phyloP scores from a whole-genome alignment of 208 protist genomes.

The Crithidia fasciculata region DNA sequence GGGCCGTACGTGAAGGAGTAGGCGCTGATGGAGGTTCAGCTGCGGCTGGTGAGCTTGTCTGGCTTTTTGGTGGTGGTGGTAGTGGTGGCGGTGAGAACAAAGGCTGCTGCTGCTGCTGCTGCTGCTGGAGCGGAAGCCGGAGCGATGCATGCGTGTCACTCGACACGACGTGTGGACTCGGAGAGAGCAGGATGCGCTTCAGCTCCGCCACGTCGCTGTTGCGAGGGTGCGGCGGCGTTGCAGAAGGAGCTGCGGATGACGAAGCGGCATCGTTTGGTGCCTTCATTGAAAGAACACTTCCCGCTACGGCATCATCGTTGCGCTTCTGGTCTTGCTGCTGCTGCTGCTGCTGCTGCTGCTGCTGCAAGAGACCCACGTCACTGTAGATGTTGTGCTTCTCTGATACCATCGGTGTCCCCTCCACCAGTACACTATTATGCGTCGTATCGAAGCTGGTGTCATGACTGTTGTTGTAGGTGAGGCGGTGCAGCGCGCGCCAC shows the following conservation, averaged over 20 bases:
- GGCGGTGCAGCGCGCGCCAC: conserved; percentile 29
- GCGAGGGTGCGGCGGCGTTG: background rate
- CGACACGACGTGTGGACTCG: background rate
- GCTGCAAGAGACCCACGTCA: background rate
- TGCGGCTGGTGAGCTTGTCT: background rate
- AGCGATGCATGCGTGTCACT: background rate
- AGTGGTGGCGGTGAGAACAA: background rate
- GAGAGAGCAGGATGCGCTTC: conserved; percentile 1
- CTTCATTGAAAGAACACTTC: background rate
- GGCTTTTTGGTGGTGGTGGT: background rate
- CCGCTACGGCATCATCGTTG: background rate
- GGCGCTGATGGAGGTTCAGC: background rate
- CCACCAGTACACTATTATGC: background rate
- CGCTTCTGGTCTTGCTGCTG: background rate
- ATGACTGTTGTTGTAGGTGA: conserved; percentile 15
- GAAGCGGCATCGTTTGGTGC: too few relatives aligned
- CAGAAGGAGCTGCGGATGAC: too few relatives aligned
- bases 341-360: background rate
- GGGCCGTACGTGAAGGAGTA: background rate
- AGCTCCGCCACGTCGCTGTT: background rate
- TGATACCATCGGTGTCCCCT: too few relatives aligned
- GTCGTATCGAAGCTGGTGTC: background rate
- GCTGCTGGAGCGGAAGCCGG: background rate
- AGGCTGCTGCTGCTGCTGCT: background rate
- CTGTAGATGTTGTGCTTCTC: background rate